Conservation (phyloP, 202 grass and related monocot genomes). For the Bolboschoenoplectus hybrid region DNA sequence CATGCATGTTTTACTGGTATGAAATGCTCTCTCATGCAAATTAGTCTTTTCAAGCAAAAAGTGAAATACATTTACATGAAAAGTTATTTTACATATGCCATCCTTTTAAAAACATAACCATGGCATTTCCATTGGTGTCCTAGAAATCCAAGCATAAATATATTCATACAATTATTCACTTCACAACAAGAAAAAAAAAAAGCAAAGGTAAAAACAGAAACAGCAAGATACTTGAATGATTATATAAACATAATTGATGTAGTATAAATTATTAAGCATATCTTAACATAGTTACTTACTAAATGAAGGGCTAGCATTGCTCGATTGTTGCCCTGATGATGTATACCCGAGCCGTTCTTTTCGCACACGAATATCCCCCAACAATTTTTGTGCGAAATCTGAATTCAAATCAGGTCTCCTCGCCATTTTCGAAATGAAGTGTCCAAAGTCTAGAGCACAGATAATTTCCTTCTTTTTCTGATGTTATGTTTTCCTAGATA, state of each 20-base stretch:
- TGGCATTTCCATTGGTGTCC: neutral
- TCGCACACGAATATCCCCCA: slow-evolving; percentile 75
- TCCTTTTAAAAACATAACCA: neutral
- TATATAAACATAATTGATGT: neutral
- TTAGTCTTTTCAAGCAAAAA: neutral
- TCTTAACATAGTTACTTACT: slow-evolving; percentile 28
- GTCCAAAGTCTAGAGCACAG: neutral
- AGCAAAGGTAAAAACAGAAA: slow-evolving; percentile 10
- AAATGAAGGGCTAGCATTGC: slow-evolving; percentile 34
- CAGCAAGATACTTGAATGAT: neutral
- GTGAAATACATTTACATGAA: neutral
- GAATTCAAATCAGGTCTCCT: slow-evolving; percentile 74
- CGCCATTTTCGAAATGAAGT: slow-evolving; percentile 46
- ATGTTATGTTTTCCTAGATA: slow-evolving; percentile 3
- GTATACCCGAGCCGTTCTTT: slow-evolving; percentile 73
- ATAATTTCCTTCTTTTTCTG: neutral
- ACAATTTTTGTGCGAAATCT: slow-evolving; percentile 88
- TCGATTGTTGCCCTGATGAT: slow-evolving; percentile 40
- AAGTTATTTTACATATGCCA: neutral
- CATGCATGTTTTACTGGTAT: neutral
- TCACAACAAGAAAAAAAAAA: neutral
- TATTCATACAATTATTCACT: neutral
- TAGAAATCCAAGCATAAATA: slow-evolving; percentile 11
- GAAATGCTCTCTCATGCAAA: neutral
- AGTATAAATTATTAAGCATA: neutral